Percentiles rank a stretch among this genome's conserved stretches.
phyloP scores from a whole-genome alignment of 352 stramenopile genomes.

The Phytophthora macrochlamydospora region DNA sequence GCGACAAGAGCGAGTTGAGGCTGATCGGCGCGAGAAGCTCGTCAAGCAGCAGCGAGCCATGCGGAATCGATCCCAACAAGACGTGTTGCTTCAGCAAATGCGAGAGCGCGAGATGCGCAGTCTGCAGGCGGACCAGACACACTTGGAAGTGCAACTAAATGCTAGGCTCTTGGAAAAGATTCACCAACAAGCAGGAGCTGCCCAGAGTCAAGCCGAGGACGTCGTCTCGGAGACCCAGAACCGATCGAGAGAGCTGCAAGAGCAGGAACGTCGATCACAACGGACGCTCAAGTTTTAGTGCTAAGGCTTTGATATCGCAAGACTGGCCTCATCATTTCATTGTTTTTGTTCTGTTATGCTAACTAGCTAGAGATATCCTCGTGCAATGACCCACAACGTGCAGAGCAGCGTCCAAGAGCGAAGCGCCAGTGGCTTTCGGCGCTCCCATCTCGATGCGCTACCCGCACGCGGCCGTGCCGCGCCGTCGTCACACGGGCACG shows the following conservation, averaged over 20 bases:
- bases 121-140: conserved; percentile 70
- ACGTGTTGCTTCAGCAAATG: conserved; percentile 75
- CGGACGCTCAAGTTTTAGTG: conserved; percentile 38
- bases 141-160: conserved; percentile 79
- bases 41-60: conserved; percentile 53
- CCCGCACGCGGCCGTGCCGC: conserved; percentile 5
- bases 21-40: conserved; percentile 57
- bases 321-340: conserved; percentile 8
- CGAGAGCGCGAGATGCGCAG: conserved; percentile 62
- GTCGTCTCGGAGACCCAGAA: conserved; percentile 77
- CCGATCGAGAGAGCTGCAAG: conserved; percentile 72
- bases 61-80: conserved; percentile 65
- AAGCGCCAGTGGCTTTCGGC: conserved; percentile 26
- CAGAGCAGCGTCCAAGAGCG: conserved; percentile 18
- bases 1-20: conserved; percentile 65
- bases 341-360: conserved; percentile 25
- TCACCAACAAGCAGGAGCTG: conserved; percentile 47
- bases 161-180: conserved; percentile 74
- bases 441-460: conserved; percentile 7
- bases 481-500: conserved; percentile 7
- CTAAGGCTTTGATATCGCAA: neutral
- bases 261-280: conserved; percentile 49
- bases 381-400: conserved; percentile 11
- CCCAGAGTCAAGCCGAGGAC: conserved; percentile 47
- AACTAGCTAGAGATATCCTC: conserved; percentile 26